Conservation (phyloP, 371 early-diverging fungal genomes). For the Rhizopus microsporus region DNA sequence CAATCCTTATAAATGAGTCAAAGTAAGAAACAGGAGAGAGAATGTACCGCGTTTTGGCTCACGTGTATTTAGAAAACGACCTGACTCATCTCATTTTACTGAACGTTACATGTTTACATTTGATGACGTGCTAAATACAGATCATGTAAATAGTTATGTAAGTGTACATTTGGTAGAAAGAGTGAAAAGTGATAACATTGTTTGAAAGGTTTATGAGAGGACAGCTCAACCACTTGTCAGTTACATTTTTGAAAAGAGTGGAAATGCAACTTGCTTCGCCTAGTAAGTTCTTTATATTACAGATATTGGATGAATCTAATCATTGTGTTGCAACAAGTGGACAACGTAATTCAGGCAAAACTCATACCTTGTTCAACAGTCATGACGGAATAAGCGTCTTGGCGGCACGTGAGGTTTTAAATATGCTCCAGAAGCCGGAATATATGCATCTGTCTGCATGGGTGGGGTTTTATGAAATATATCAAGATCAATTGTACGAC, state of each 20-base stretch:
- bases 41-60: conserved; percentile 86
- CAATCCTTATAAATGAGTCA: conserved; percentile 86
- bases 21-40: conserved; percentile 55
- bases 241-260: conserved; percentile 86
- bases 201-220: conserved; percentile 77
- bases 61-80: conserved; percentile 65
- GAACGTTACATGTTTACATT: conserved; percentile 95
- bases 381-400: conserved; percentile 86
- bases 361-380: conserved; percentile 95
- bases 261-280: conserved; percentile 98
- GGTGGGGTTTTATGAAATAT: conserved; percentile 95
- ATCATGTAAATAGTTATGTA: too few relatives aligned
- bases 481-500: conserved; percentile 94
- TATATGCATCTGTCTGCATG: conserved; percentile 74
- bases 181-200: conserved; percentile 48
- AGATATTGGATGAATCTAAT: not conserved
- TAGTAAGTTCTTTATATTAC: conserved; percentile 62
- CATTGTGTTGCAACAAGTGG: conserved; percentile 57
- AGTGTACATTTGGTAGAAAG: too few relatives aligned
- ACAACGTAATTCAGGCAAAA: conserved; percentile 96
- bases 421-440: conserved; percentile 69
- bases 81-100: conserved; percentile 30
- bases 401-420: conserved; percentile 91
- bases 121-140: conserved; percentile 93
- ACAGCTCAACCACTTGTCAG: conserved; percentile 93